Base-by-base conservation (phyloP, 1,284 basidiomycete genomes). In the Cryptococcus hybrid region DNA sequence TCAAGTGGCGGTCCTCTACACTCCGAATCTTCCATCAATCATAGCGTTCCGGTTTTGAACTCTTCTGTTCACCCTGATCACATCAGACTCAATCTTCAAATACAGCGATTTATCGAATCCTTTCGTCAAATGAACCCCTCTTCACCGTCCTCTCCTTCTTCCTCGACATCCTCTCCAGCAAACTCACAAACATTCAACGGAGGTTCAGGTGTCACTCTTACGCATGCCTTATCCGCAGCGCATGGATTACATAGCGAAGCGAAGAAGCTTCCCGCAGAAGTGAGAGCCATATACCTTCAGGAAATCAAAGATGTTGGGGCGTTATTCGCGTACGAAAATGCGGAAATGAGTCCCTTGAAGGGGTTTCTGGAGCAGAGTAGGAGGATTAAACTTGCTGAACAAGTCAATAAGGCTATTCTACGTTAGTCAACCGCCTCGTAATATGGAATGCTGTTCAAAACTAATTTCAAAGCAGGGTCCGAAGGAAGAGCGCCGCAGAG, bases 231-330 rank as follows among this genome's bases (percentile, higher is more conserved):
- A 12, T 59, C 67, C 4, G 67, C 70, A 9, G 70, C 68, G 5
- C 69, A 73, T 51, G 62, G 63, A 2, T 59, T 76, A 44, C 71
- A 76, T 60, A 57, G 58, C 5, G 70, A 73, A 47, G 73, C 73
- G 1, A 70, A 63, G 58, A 70, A 69, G 42, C 56, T 77, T 4
- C 51, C 59, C 5, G 60, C 73, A 1, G 69, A 71, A 6, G 69
- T 68, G 30, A 53, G 70, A 47, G 72, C 72, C 1, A 57, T 69
- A 1, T 78, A 76, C 54, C 61, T 76, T 15, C 64, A 73, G 53
- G 75, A 77, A 61, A 70, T 77, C 54, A 73, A 77, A 52, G 71
- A 75, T 58, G 74, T 71, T 1, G 69, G 70, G n/a, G 76, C 70
- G 12, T 58, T 78, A 30, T 68, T 78, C 42, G 76, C 73, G 39